These are phyloP conservation scores for Trametes sanguinea DNA, from an alignment of 768 basidiomycete genomes.

Conservation along the genomic window DNA sequence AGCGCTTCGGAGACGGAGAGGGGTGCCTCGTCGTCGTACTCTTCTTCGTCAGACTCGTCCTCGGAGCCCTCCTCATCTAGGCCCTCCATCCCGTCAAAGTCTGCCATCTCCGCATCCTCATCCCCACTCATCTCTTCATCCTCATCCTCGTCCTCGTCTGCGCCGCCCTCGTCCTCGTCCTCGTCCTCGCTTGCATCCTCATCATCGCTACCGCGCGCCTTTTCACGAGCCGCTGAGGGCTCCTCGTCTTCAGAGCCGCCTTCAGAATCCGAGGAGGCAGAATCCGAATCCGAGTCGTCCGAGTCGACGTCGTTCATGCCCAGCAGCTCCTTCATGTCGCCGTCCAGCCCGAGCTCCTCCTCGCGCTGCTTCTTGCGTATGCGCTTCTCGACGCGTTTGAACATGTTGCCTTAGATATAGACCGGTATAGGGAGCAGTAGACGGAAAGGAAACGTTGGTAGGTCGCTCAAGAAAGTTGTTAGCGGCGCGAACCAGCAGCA, in stretches of 20 bases:
- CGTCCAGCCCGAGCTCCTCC: conserved; percentile 63
- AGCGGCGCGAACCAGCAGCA: neutral
- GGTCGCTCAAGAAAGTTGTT: neutral
- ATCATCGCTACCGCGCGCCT: conserved; percentile 25
- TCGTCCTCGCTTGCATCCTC: conserved; percentile 22
- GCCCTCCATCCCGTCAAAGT: conserved; percentile 28
- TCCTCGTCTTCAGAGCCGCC: conserved; percentile 23
- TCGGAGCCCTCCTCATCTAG: conserved; percentile 32
- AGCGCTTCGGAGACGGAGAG: conserved; percentile 63
- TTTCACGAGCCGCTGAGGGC: conserved; percentile 6
- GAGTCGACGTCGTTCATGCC: conserved; percentile 77
- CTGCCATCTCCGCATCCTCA: conserved; percentile 25
- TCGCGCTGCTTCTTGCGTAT: conserved; percentile 61
- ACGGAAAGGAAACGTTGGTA: neutral
- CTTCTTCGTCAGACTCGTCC: conserved; percentile 31
- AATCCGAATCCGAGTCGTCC: conserved; percentile 56
- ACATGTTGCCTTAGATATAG: conserved; percentile 47
- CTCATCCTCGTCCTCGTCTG: conserved; percentile 21
- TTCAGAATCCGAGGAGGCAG: conserved; percentile 37
- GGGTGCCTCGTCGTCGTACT: conserved; percentile 39
- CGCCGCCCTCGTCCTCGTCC: conserved; percentile 29
- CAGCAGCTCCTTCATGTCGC: conserved; percentile 61
- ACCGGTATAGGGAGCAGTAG: neutral
- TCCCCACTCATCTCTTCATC: conserved; percentile 18
- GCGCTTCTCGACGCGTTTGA: conserved; percentile 76